phyloP scores from a whole-genome alignment of 495 filamentous ascomycete species.

The Neurospora tetrasperma region DNA sequence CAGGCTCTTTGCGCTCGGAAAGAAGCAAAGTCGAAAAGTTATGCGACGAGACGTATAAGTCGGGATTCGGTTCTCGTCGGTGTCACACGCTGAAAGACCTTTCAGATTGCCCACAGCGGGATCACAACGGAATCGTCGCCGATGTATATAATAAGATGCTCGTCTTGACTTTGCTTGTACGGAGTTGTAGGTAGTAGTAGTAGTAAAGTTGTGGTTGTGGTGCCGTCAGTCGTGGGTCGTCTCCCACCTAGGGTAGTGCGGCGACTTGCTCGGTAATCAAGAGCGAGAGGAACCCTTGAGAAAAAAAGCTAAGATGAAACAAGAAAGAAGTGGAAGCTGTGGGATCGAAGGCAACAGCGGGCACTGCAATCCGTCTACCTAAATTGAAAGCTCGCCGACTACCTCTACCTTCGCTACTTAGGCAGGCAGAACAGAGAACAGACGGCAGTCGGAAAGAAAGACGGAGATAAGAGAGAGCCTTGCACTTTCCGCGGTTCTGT shows the following conservation, averaged over 20 bases:
- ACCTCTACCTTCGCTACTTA: background rate
- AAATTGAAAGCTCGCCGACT: background rate
- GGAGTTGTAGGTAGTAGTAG: background rate
- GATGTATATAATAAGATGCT: background rate
- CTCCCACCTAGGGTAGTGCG: no score
- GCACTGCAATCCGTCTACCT: background rate
- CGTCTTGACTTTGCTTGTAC: background rate
- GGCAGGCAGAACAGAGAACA: background rate
- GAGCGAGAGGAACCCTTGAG: background rate
- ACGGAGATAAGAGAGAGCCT: background rate
- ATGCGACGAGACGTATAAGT: background rate
- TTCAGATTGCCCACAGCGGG: background rate
- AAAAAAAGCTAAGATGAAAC: background rate
- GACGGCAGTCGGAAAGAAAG: background rate
- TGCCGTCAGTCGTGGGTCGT: no score
- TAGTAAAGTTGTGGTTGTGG: no score
- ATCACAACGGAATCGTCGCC: background rate
- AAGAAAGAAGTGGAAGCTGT: background rate
- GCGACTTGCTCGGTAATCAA: background rate
- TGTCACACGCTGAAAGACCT: background rate
- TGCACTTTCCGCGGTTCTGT: background rate
- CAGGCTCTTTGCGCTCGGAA: background rate
- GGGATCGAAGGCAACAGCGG: background rate
- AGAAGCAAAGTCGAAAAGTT: background rate
- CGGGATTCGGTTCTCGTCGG: background rate